These are phyloP conservation scores for Phytophthora capsici DNA, from an alignment of 352 stramenopile genomes.

Conservation along the genomic window DNA sequence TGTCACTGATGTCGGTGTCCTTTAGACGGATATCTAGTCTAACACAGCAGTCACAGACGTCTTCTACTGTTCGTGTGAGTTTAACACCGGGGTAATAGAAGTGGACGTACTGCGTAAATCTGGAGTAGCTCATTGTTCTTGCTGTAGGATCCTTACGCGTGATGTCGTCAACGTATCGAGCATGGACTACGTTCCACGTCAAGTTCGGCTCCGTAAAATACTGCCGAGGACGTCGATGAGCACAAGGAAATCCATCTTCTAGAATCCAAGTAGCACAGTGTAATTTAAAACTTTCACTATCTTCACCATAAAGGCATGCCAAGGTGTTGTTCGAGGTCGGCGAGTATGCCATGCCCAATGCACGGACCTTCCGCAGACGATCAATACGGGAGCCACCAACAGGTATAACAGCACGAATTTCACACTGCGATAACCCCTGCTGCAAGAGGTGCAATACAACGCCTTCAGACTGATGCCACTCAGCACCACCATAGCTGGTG, in stretches of 20 bases:
- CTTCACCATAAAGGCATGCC: neutral
- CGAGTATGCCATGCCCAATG: neutral
- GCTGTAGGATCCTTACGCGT: too few species aligned
- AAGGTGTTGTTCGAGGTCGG: neutral
- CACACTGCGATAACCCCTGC: neutral
- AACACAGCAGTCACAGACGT: too few species aligned
- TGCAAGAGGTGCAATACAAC: neutral
- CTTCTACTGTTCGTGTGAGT: too few species aligned
- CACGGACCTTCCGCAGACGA: neutral
- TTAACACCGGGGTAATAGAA: too few species aligned
- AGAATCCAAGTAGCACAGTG: slow-evolving; percentile 1
- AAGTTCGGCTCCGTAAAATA: slow-evolving; percentile 20
- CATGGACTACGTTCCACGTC: slow-evolving; percentile 7
- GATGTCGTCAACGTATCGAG: neutral
- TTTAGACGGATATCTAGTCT: too few species aligned
- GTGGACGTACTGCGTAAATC: too few species aligned
- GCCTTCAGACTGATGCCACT: slow-evolving; percentile 8
- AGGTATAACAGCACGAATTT: neutral
- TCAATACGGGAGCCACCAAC: neutral
- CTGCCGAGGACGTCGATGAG: slow-evolving; percentile 8
- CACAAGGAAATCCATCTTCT: slow-evolving; percentile 11
- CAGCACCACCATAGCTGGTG: neutral
- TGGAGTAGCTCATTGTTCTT: too few species aligned
- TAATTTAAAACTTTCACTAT: neutral
- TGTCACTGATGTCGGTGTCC: too few species aligned